Conservation (phyloP, 2,329 filamentous ascomycete genomes). For the Fusarium proliferatum region DNA sequence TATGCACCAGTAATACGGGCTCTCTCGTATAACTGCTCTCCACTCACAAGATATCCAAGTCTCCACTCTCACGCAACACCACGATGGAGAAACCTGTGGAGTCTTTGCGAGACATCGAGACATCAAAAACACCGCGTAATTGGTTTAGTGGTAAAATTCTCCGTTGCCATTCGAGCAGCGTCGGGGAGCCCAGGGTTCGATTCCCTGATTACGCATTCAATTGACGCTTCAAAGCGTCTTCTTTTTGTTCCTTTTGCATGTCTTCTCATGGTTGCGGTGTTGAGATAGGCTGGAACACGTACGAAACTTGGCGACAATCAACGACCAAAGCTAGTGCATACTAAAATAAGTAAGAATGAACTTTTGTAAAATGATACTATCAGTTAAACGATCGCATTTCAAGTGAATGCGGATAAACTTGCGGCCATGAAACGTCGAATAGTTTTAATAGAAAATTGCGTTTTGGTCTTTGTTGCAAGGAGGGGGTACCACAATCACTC, state of each 20-base stretch:
- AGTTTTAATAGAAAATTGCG: not conserved
- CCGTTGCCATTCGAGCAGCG: not conserved
- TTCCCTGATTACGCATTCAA: not conserved
- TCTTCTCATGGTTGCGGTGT: not conserved
- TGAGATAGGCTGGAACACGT: not conserved
- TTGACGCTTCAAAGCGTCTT: rapidly evolving
- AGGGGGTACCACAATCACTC: too few relatives aligned
- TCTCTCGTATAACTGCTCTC: not conserved
- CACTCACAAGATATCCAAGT: not conserved
- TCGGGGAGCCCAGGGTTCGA: conserved; percentile 1
- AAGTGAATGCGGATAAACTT: not conserved
- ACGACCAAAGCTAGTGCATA: not conserved
- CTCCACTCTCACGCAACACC: not conserved
- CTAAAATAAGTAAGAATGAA: rapidly evolving
- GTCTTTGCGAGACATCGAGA: not conserved
- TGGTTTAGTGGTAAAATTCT: conserved; percentile 7
- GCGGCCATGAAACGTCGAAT: not conserved
- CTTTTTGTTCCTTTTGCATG: not conserved
- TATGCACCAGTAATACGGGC: not conserved
- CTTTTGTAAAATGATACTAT: rapidly evolving
- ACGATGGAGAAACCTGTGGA: not conserved
- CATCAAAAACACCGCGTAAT: not conserved
- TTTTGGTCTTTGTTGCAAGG: too few relatives aligned
- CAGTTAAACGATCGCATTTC: rapidly evolving
- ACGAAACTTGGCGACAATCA: not conserved